These are phyloP conservation scores for Scutellaria galericulata DNA, from an alignment of 257 asterid species.

Conservation along the genomic window DNA sequence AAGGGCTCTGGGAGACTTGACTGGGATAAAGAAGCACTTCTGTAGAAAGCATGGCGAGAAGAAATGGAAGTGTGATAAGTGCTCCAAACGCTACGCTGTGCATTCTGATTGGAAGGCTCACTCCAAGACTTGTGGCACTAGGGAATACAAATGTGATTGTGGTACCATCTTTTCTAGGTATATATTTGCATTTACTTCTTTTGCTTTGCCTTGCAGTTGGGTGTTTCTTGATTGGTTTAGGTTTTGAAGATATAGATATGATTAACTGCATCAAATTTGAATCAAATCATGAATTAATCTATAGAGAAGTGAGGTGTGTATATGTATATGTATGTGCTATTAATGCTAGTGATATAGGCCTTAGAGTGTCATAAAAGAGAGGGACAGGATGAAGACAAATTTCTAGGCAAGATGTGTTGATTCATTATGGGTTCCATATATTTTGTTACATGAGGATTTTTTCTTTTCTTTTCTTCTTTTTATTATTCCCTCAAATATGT, in stretches of 20 bases:
- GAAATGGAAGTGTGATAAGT: slow-evolving; percentile 95
- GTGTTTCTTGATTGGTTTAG: neutral
- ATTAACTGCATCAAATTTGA: too few species aligned
- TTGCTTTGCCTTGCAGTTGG: neutral
- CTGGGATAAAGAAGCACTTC: slow-evolving; percentile 92
- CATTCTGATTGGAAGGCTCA: slow-evolving; percentile 97
- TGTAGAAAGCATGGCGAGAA: slow-evolving; percentile 93
- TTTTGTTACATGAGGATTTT: too few species aligned
- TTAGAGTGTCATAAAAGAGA: too few species aligned
- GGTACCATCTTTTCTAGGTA: slow-evolving; percentile 91
- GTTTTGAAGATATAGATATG: neutral
- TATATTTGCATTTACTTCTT: neutral
- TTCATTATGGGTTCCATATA: too few species aligned
- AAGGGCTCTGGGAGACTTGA: slow-evolving; percentile 89
- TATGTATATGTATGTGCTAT: too few species aligned
- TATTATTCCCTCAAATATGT: too few species aligned
- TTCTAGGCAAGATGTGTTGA: too few species aligned
- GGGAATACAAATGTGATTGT: slow-evolving; percentile 91
- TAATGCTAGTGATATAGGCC: too few species aligned
- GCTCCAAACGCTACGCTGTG: slow-evolving; percentile 85
- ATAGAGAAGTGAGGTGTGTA: too few species aligned
- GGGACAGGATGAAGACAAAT: too few species aligned
- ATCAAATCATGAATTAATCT: too few species aligned
- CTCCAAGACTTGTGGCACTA: slow-evolving; percentile 88
- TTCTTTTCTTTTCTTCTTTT: too few species aligned